Base-by-base conservation (phyloP, 129 eudicot genomes). In the Artemisia tridentata region DNA sequence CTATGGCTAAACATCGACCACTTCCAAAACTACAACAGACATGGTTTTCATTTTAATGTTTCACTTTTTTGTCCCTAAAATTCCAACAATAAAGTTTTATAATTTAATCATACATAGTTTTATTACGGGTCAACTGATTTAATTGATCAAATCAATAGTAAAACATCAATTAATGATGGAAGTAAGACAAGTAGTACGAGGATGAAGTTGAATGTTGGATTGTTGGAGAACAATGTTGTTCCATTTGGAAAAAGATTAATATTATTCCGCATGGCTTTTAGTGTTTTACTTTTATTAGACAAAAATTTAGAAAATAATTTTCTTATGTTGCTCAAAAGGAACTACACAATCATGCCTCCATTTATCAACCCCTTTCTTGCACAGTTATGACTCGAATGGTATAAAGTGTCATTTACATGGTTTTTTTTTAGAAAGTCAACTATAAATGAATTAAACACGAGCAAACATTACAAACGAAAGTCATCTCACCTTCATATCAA, bases 211-310 rank as follows among this genome's bases (percentile, higher is more conserved):
- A 41, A 77, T 77, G 80, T 69, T 69, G 75, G 80, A 76, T 50
- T 50, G 19, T 50, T 69, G 65, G 75, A 77, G 75, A 77, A 77
- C 75, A 76, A 60, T 76, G 47, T 59, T 34, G 70, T 68, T 67
- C 47, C 55, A 69, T 69, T 76, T 59, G 15, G 57, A 60, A 76
- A 62, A 11, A 12, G 65, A 69, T 68, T 68, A 77, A 61, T 76
- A 50, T 63, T 69, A 69, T 77, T 76, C 71, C 71, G 80, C 80
- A 76, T 76, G 80, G 70, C 57, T 69, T 69, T 76, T 76, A 60
- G 80, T 76, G 80, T 61, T 76, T 76, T 76, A 61, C 80, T 76
- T 76, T 76, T 61, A 38, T 69, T 76, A 61, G 80, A 69, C 80
- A 76, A 38, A 62, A 69, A 1, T 47, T 75, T 38, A 75, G 62